Evolutionary conservation across 345 rosid species (phyloP).

Genomic region (Brassica carinata): DNA sequence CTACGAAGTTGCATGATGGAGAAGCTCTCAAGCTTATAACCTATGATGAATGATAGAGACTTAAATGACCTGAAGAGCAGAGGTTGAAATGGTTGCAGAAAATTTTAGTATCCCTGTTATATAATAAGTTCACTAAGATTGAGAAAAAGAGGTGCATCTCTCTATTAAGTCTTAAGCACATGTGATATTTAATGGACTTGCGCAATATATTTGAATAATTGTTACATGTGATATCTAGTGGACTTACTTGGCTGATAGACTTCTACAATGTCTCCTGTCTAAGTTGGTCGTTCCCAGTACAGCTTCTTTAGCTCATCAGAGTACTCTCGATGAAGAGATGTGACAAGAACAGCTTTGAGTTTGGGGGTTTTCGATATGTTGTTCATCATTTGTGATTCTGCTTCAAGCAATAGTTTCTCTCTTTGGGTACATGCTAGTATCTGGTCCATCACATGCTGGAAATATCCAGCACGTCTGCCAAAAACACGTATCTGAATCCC

Average conservation of each 20-base stretch:
- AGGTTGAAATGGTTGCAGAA: background rate
- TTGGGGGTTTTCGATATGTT: background rate
- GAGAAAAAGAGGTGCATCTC: background rate
- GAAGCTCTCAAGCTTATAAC: slow-evolving; percentile 39
- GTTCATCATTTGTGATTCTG: background rate
- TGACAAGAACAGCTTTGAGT: slow-evolving; percentile 44
- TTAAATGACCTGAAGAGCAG: background rate
- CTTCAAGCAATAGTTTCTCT: slow-evolving; percentile 28
- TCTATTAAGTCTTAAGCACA: background rate
- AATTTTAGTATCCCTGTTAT: background rate
- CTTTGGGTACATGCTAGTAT: slow-evolving; percentile 35
- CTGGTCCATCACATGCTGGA: slow-evolving; percentile 39
- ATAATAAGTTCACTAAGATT: background rate
- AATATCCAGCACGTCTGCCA: background rate
- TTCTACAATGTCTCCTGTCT: background rate
- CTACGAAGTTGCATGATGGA: slow-evolving; percentile 6
- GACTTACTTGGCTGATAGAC: background rate
- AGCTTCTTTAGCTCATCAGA: slow-evolving; percentile 21
- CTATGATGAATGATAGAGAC: background rate
- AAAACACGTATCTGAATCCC: slow-evolving; percentile 43
- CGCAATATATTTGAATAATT: background rate
- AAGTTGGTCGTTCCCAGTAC: slow-evolving; percentile 28
- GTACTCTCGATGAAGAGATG: slow-evolving; percentile 39
- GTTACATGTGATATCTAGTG: background rate
- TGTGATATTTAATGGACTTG: background rate